Conservation (phyloP, 202 grass and related monocot species). For the Brachypodium distachyon region DNA sequence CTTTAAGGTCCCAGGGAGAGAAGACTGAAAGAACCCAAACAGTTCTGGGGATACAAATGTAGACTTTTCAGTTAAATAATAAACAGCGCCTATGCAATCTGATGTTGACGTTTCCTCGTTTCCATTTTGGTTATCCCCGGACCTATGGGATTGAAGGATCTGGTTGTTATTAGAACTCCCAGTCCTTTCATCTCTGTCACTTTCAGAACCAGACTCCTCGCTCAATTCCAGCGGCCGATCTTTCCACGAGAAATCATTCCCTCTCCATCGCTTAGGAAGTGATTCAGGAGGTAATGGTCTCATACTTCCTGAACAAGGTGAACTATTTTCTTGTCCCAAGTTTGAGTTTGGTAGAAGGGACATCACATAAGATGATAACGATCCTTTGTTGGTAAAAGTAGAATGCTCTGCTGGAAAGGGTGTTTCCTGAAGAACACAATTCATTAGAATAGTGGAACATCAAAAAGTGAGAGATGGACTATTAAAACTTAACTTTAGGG, state of each 20-base stretch:
- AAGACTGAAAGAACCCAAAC: slow-evolving; percentile 72
- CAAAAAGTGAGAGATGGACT: neutral
- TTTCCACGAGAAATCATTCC: slow-evolving; percentile 28
- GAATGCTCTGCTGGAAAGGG: slow-evolving; percentile 34
- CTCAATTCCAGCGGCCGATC: slow-evolving; percentile 25
- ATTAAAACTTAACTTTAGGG: neutral
- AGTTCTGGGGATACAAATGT: slow-evolving; percentile 59
- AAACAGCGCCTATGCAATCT: slow-evolving; percentile 15
- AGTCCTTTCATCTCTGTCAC: slow-evolving; percentile 40
- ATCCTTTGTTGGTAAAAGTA: slow-evolving; percentile 33
- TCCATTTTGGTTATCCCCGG: slow-evolving; percentile 13
- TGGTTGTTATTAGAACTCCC: slow-evolving; percentile 16
- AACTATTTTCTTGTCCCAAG: slow-evolving; percentile 3
- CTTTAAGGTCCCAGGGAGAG: slow-evolving; percentile 76
- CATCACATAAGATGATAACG: slow-evolving; percentile 45
- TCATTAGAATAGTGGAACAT: neutral
- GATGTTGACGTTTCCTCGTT: slow-evolving; percentile 37
- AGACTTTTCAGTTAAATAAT: slow-evolving; percentile 67
- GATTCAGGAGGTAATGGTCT: slow-evolving; percentile 34
- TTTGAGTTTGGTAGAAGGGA: slow-evolving; percentile 45
- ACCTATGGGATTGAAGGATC: slow-evolving; percentile 11
- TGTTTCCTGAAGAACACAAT: slow-evolving; percentile 34
- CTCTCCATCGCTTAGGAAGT: slow-evolving; percentile 43
- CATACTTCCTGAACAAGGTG: slow-evolving; percentile 11
- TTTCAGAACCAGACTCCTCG: slow-evolving; percentile 47